These are phyloP conservation scores for Pythium periplocum DNA, from an alignment of 352 stramenopile species.

Conservation along the genomic window DNA sequence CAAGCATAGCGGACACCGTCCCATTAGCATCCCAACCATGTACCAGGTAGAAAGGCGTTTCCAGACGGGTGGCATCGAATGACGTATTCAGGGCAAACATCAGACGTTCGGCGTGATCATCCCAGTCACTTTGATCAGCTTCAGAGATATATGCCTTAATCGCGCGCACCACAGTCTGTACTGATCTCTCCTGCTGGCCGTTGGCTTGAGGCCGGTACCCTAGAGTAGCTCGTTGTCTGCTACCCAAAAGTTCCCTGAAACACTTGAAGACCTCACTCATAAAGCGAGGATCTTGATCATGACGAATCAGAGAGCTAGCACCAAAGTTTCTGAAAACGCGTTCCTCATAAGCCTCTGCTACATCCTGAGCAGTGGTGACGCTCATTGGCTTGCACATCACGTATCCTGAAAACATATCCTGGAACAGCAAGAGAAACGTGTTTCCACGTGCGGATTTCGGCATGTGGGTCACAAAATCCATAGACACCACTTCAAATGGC, in stretches of 20 bases:
- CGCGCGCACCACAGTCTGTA: slow-evolving; percentile 6
- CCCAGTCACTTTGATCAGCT: slow-evolving; percentile 14
- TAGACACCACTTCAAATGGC: slow-evolving; percentile 18
- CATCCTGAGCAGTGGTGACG: slow-evolving; percentile 7
- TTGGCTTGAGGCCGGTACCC: slow-evolving; percentile 10
- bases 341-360: slow-evolving; percentile 15
- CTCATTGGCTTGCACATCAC: slow-evolving; percentile 15
- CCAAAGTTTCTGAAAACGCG: slow-evolving; percentile 17
- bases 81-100: slow-evolving; percentile 17
- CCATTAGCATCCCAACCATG: slow-evolving; percentile 15
- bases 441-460: slow-evolving; percentile 11
- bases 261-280: slow-evolving; percentile 18
- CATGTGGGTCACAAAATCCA: slow-evolving; percentile 17
- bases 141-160: slow-evolving; percentile 5
- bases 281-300: slow-evolving; percentile 15
- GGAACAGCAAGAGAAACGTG: slow-evolving; percentile 14
- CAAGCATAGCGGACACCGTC: slow-evolving; percentile 11
- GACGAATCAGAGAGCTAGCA: slow-evolving; percentile 9
- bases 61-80: slow-evolving; percentile 3
- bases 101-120: slow-evolving; percentile 12
- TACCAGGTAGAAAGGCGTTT: slow-evolving; percentile 13
- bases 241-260: slow-evolving; percentile 9
- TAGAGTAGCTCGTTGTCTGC: slow-evolving; percentile 5
- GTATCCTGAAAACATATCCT: slow-evolving; percentile 13
- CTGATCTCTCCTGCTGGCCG: slow-evolving; percentile 12